A percentile compares a stretch with the other conserved stretches of the same genome.
These are phyloP conservation scores for Zoysia japonica DNA, from an alignment of 176 grass and related monocot species.

Conservation along the genomic window DNA sequence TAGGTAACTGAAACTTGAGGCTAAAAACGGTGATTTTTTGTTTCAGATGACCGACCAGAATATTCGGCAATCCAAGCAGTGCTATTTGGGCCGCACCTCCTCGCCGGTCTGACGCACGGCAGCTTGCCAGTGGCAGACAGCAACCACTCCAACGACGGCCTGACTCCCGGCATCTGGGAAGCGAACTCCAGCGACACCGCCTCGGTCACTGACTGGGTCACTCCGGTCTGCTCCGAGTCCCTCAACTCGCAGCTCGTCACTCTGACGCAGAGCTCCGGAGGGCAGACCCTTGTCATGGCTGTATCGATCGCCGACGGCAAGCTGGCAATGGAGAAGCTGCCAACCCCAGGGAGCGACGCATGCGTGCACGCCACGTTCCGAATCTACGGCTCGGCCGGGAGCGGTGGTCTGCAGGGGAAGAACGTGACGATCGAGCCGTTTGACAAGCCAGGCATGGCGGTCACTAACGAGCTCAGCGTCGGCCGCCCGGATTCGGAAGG, in stretches of 20 bases:
- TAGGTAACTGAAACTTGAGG: neutral
- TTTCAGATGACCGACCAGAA: slow-evolving; percentile 72
- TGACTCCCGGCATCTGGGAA: slow-evolving; percentile 68
- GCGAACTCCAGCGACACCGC: slow-evolving; percentile 39
- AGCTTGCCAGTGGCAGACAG: slow-evolving; percentile 44
- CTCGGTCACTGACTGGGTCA: slow-evolving; percentile 56
- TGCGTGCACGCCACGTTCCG: slow-evolving; percentile 72
- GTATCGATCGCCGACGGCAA: slow-evolving; percentile 56
- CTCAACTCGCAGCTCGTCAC: slow-evolving; percentile 62
- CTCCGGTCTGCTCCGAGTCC: slow-evolving; percentile 42
- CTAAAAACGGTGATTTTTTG: neutral
- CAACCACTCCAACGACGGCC: slow-evolving; percentile 50
- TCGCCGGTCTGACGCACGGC: slow-evolving; percentile 71
- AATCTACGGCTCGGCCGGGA: neutral
- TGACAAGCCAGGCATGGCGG: slow-evolving; percentile 64
- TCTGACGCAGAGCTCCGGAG: slow-evolving; percentile 48
- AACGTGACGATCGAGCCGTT: slow-evolving; percentile 65
- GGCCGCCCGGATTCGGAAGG: neutral
- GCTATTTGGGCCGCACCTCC: slow-evolving; percentile 72
- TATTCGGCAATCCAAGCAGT: slow-evolving; percentile 70
- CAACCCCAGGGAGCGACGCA: slow-evolving; percentile 46
- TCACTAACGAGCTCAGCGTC: slow-evolving; percentile 46
- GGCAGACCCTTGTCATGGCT: slow-evolving; percentile 44
- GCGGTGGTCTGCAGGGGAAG: neutral
- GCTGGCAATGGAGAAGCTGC: slow-evolving; percentile 55